These are phyloP conservation scores for Austroboletus eburneus DNA, from an alignment of 768 basidiomycete genomes.

Conservation along the genomic window DNA sequence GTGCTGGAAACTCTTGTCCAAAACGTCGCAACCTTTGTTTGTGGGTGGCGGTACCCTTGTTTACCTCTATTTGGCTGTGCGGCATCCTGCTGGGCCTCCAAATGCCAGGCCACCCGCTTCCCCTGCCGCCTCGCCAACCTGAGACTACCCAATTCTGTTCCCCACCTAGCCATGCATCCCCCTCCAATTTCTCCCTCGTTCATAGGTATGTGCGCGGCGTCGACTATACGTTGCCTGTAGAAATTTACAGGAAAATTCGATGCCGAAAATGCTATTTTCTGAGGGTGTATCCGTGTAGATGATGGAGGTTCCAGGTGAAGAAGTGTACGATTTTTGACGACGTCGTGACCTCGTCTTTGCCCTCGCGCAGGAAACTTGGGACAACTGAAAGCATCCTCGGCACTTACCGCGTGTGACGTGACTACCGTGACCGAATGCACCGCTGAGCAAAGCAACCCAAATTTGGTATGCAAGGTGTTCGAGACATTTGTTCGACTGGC, in stretches of 20 bases:
- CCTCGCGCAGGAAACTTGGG: conserved; percentile 19
- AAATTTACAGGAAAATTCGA: conserved; percentile 10
- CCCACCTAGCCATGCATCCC: not conserved
- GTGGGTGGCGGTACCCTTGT: conserved; percentile 27
- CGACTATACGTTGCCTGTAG: not conserved
- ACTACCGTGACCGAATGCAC: conserved; percentile 9
- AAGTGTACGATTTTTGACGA: conserved; percentile 25
- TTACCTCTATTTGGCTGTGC: conserved; percentile 26
- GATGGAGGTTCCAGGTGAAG: conserved; percentile 35
- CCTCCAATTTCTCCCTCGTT: not conserved
- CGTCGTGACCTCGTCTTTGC: conserved; percentile 17
- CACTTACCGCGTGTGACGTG: conserved; percentile 26
- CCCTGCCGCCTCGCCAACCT: conserved; percentile 16
- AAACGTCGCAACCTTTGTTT: conserved; percentile 30
- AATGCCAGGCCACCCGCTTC: conserved; percentile 23
- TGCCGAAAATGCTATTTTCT: not conserved
- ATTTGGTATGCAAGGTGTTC: conserved; percentile 19
- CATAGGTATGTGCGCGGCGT: conserved; percentile 1
- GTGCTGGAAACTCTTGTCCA: conserved; percentile 19
- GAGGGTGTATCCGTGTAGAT: conserved; percentile 14
- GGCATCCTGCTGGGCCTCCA: conserved; percentile 19
- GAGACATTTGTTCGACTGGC: too few relatives aligned
- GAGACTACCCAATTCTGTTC: conserved; percentile 4
- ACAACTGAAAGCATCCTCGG: conserved; percentile 21
- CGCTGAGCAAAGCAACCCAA: conserved; percentile 19